Evolutionary conservation across 495 filamentous ascomycete species (phyloP).

Genomic region (Jackrogersella multiformis): DNA sequence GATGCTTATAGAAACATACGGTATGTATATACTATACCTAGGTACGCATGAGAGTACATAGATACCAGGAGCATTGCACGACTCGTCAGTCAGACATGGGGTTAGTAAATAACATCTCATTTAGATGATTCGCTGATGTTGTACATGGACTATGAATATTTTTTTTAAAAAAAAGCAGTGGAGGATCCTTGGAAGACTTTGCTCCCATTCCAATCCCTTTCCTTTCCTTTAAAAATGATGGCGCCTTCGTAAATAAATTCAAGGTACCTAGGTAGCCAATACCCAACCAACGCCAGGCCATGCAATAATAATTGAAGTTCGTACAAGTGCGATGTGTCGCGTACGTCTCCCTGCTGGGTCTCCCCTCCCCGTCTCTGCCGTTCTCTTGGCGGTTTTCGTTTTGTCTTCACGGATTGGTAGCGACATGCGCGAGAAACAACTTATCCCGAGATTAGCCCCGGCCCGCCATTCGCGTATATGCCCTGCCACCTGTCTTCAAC

Average conservation of each 20-base stretch:
- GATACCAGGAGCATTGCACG: background rate
- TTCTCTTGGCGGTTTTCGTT: background rate
- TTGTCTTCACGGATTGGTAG: background rate
- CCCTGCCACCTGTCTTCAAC: conserved; percentile 65
- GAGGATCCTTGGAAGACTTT: conserved; percentile 1
- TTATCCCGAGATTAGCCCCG: conserved; percentile 17
- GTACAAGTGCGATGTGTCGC: background rate
- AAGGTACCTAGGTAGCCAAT: conserved; percentile 6
- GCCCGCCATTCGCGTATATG: conserved; percentile 50
- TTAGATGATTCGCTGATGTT: background rate
- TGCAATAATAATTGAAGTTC: conserved; percentile 31
- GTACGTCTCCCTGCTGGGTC: background rate
- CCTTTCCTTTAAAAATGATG: background rate
- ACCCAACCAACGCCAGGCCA: conserved; percentile 45
- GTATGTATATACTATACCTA: background rate
- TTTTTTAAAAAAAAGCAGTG: background rate
- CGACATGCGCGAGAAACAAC: background rate
- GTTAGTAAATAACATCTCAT: background rate
- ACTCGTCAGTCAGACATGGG: background rate
- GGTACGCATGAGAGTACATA: background rate
- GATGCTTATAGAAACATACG: no score
- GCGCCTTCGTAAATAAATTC: conserved; percentile 12
- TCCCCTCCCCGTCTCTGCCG: background rate
- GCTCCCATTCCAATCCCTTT: conserved; percentile 1
- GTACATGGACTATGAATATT: conserved; percentile 4